Base-by-base conservation (phyloP, 768 basidiomycete species). In the Asterophora lycoperdoides region DNA sequence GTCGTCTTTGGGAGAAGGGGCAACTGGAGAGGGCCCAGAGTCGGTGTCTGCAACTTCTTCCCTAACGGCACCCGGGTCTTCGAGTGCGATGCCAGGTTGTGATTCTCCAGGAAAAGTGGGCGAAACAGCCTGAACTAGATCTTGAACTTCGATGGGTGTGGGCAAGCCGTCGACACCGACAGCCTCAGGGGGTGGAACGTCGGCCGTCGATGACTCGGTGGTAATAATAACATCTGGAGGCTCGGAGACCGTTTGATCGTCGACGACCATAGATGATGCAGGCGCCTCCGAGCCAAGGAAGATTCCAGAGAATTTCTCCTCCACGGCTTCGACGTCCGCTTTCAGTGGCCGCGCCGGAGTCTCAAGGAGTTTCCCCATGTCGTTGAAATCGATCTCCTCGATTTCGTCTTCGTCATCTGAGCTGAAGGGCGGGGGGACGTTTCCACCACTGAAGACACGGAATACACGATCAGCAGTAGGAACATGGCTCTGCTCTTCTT, bases 381-480 rank as follows among this genome's bases (percentile, higher is more conserved):
- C 84, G 13, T 74, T 71, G 56, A 89, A 90, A 57, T 90, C 82
- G 11, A 89, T 70, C 57, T 81, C 81, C 58, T 80, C 75, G 18
- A 83, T 62, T n/a, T 66, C 66, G 40, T 76, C 72, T 13, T 62
- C 60, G 4, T 60, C 23, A 23, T 23, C 23, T 23, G 23, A 23
- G 23, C 23, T 23, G 23, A 23, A 3, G 23, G 23, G 23, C 3
- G 23, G 23, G 6, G 23, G 23, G 23, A 59, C 46, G 56, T 56
- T 48, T 3, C 56, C 55, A 8, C 64, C 72, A 51, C 75, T 78
- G 67, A 90, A 89, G 1, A 90, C 72, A 2, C 73, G 78, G 23
- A 76, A 68, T 19, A 91, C 78, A 8, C 70, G 74, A n/a, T 84
- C 78, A 0, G 86, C 86, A 4, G 87, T 90, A 5, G 89, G 87